phyloP scores from a whole-genome alignment of 306 rosid genomes.

The Corylus heterophylla region DNA sequence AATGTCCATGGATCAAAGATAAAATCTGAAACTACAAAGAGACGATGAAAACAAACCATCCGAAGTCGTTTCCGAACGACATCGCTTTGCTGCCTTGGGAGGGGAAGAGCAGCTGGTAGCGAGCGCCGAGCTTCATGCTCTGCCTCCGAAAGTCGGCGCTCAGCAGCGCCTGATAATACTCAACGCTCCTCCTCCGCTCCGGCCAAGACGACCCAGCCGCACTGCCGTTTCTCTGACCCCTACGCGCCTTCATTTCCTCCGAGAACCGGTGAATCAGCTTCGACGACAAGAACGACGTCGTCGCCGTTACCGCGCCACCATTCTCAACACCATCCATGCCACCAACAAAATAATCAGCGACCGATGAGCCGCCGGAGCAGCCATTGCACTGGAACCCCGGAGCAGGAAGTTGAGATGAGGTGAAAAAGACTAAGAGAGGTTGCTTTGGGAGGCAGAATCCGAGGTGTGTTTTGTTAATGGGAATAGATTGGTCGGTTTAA shows the following conservation, averaged over 20 bases:
- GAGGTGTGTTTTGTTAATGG: conserved; percentile 7
- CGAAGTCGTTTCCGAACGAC: conserved; percentile 83
- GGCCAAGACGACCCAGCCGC: conserved; percentile 42
- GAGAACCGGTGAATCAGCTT: conserved; percentile 81
- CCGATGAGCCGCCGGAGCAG: conserved; percentile 21
- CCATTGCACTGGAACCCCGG: conserved; percentile 28
- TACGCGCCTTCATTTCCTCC: conserved; percentile 49
- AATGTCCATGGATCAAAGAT: background rate
- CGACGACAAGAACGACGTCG: conserved; percentile 35
- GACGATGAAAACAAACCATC: conserved; percentile 53
- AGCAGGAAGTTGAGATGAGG: conserved; percentile 33
- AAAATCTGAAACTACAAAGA: background rate
- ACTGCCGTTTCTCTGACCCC: conserved; percentile 32
- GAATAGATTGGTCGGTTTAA: background rate
- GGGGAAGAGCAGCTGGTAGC: conserved; percentile 65
- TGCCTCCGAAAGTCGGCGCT: conserved; percentile 59
- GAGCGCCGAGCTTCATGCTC: conserved; percentile 56
- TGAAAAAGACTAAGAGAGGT: no score
- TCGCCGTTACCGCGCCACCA: conserved; percentile 29
- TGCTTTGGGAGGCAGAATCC: background rate
- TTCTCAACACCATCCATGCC: conserved; percentile 30
- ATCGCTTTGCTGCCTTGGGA: conserved; percentile 72
- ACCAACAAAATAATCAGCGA: conserved; percentile 30
- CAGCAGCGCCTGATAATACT: conserved; percentile 55
- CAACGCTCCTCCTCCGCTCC: conserved; percentile 37